Percentiles rank a stretch among this genome's conserved stretches.
phyloP scores from a whole-genome alignment of 768 basidiomycete genomes.

The Russula olivacea region DNA sequence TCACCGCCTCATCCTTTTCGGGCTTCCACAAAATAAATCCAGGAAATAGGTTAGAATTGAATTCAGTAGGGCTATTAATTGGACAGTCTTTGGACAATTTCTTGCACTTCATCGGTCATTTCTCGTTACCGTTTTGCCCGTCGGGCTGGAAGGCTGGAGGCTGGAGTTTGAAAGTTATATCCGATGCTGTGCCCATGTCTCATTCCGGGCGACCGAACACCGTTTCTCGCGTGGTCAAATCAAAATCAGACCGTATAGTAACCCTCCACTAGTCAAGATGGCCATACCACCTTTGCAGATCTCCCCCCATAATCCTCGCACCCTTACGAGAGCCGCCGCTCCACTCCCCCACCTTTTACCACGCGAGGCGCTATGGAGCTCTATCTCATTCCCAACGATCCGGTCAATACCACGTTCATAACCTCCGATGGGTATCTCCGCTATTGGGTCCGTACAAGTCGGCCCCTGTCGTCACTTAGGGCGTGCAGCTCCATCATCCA shows the following conservation, averaged over 20 bases:
- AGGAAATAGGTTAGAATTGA: too few relatives aligned
- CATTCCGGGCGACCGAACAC: background rate
- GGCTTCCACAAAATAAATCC: too few relatives aligned
- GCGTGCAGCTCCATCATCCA: constrained; percentile 38
- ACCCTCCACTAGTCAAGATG: constrained; percentile 5
- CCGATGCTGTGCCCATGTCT: background rate
- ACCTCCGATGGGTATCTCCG: constrained; percentile 47
- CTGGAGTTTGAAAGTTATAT: background rate
- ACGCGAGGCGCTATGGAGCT: constrained; percentile 39
- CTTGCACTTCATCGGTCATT: background rate
- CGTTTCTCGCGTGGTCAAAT: constrained; percentile 3
- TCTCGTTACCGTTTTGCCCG: background rate
- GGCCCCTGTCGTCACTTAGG: constrained; percentile 31
- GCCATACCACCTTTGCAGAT: constrained; percentile 4
- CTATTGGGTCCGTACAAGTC: constrained; percentile 42
- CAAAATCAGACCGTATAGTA: constrained; percentile 8
- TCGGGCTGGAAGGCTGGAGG: background rate
- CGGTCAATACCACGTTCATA: constrained; percentile 44
- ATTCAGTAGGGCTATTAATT: too few relatives aligned
- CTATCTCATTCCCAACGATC: constrained; percentile 48
- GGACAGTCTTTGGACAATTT: too few relatives aligned
- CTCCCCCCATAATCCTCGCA: background rate
- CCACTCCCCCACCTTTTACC: constrained; percentile 8
- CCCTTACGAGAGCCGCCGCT: constrained; percentile 7
- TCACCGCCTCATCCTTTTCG: too few relatives aligned